These are phyloP conservation scores for Aspergillus homomorphus DNA, from an alignment of 495 filamentous ascomycete genomes.

Conservation along the genomic window DNA sequence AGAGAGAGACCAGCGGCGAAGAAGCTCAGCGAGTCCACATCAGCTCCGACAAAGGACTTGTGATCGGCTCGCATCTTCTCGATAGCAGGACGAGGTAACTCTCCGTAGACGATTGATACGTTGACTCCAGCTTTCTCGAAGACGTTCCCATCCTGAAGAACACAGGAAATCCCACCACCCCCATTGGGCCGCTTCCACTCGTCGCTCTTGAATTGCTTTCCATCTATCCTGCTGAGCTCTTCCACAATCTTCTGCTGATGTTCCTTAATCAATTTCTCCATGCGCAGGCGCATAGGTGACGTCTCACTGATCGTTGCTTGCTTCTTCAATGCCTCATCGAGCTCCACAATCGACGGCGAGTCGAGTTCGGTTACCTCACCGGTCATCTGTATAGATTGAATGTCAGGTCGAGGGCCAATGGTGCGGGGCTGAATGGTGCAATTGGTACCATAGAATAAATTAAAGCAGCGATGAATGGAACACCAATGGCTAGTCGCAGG, in stretches of 20 bases:
- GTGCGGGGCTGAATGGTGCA: background rate
- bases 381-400: constrained; percentile 34
- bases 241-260: constrained; percentile 84
- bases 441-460: constrained; percentile 64
- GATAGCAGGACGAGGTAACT: constrained; percentile 82
- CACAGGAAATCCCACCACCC: constrained; percentile 83
- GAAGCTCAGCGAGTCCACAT: constrained; percentile 79
- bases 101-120: constrained; percentile 91
- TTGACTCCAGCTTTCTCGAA: constrained; percentile 99
- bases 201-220: constrained; percentile 74
- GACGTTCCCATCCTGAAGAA: constrained; percentile 91
- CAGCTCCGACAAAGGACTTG: constrained; percentile 75
- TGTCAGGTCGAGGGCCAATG: constrained; percentile 7
- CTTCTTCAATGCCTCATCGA: constrained; percentile 45
- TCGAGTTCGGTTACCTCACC: constrained; percentile 53
- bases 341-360: constrained; percentile 54
- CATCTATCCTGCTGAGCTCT: constrained; percentile 78
- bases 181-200: constrained; percentile 85
- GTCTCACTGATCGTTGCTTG: constrained; percentile 46
- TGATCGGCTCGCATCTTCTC: constrained; percentile 93
- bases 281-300: constrained; percentile 94
- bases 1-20: constrained; percentile 92
- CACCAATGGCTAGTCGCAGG: constrained; percentile 55
- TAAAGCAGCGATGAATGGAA: constrained; percentile 59
- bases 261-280: constrained; percentile 92